Base-by-base conservation (phyloP, 495 filamentous ascomycete genomes). In the Elasticomyces elasticus region DNA sequence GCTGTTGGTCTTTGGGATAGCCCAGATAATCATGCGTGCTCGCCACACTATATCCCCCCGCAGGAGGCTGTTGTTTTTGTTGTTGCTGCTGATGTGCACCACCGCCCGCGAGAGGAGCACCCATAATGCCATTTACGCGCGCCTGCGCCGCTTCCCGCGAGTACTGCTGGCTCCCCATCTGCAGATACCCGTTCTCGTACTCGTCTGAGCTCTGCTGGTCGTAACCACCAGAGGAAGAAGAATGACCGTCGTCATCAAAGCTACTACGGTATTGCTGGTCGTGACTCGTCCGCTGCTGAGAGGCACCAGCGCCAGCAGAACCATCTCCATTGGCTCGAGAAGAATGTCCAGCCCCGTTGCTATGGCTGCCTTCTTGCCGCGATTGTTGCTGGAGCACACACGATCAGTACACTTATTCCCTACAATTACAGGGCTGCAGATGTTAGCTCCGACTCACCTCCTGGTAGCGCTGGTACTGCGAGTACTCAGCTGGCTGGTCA, bases 401-500 rank as follows among this genome's bases (percentile, higher is more conserved):
- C 4, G 30, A 9, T 19, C 13, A 45, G 42, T 45, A 7, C 4
- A 23, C 35, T n/a, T 17, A 5, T 17, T 40, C 19, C 24, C 19
- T 23, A 45, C 42, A 45, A 23, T 23, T 23, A 5, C 19, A 26
- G 5, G 19, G 42, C 19, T 45, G 42, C 24, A 23, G 20, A 10
- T 10, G 40, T 11, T 7, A 22, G 15, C 58, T 28, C 35, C 5
- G 33, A 58, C 77, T 70, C 64, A 84, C 80, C 71, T 84, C 76
- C 65, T 83, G 81, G 59, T 81, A 83, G 60, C 76, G 69, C 64
- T 83, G 80, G 56, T 82, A 84, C 62, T 80, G 77, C 19, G 62
- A 59, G 52, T 78, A 80, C 63, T 82, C 81, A 54, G 82, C 79
- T 22, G 75, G 76, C 59, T 87, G 82, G 41, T 89, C 30, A 81